Evolutionary conservation across 1,284 basidiomycete species (phyloP).

Genomic region (Malassezia nana): DNA sequence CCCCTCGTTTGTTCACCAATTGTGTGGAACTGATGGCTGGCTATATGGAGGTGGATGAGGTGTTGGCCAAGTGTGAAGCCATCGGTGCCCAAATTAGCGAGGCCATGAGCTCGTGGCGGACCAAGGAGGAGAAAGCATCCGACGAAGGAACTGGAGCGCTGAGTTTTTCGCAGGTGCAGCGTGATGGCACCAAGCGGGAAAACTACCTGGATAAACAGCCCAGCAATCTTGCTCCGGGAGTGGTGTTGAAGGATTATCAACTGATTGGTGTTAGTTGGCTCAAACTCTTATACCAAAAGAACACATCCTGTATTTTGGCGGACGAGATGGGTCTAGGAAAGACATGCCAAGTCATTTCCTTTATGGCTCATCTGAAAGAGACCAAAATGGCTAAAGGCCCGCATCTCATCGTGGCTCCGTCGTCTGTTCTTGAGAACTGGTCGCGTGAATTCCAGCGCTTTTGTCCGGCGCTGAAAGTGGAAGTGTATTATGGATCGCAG

Average conservation of each 20-base stretch:
- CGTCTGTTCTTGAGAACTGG: constrained; percentile 97
- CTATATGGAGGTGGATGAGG: constrained; percentile 78
- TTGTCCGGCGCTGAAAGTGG: constrained; percentile 69
- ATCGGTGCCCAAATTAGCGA: constrained; percentile 60
- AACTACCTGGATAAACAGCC: constrained; percentile 65
- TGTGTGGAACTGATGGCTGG: constrained; percentile 74
- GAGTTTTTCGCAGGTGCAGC: constrained; percentile 27
- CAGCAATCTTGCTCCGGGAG: constrained; percentile 58
- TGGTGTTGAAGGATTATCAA: constrained; percentile 90
- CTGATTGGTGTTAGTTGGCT: constrained; percentile 96
- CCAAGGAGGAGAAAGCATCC: constrained; percentile 45
- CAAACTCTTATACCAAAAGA: constrained; percentile 69
- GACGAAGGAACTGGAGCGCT: constrained; percentile 31
- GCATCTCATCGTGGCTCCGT: constrained; percentile 78
- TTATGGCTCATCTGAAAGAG: constrained; percentile 79
- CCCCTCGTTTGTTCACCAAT: constrained; percentile 78
- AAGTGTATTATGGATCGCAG: constrained; percentile 87
- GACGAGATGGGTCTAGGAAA: constrained; percentile 76
- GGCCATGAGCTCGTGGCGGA: constrained; percentile 68
- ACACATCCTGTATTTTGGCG: constrained; percentile 84
- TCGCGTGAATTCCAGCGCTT: constrained; percentile 88
- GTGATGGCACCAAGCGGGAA: constrained; percentile 28
- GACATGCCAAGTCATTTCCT: constrained; percentile 95
- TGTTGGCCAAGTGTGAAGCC: constrained; percentile 75
- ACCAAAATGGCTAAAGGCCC: constrained; percentile 63